phyloP scores from a whole-genome alignment of 164 flowering plant species.

The Chimonanthus praecox region DNA sequence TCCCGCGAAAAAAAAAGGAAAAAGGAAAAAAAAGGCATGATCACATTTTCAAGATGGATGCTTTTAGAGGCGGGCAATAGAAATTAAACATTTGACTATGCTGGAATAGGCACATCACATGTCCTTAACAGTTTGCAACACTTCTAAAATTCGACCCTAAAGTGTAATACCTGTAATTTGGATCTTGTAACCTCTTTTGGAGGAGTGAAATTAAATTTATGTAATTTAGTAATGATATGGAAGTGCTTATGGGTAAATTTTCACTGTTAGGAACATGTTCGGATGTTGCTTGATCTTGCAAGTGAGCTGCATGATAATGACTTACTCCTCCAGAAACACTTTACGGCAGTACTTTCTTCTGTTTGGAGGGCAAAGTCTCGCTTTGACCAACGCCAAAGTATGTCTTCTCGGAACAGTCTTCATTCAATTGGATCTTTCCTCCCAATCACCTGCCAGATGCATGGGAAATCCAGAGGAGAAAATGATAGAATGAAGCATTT shows the following conservation, averaged over 20 bases:
- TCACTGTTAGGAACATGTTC: conserved; percentile 59
- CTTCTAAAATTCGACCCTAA: too few species aligned
- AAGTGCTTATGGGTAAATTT: not conserved
- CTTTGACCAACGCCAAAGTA: conserved; percentile 16
- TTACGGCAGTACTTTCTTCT: conserved; percentile 77
- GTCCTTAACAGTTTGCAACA: too few species aligned
- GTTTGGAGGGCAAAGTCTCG: conserved; percentile 56
- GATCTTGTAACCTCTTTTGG: too few species aligned
- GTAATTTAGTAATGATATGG: not conserved
- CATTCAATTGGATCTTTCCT: conserved; percentile 26
- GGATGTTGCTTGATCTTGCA: conserved; percentile 50
- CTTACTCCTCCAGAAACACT: conserved; percentile 79
- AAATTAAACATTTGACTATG: too few species aligned
- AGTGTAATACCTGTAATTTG: too few species aligned
- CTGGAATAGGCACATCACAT: too few species aligned
- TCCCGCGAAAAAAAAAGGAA: too few species aligned
- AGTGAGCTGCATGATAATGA: conserved; percentile 71
- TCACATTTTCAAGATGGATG: too few species aligned
- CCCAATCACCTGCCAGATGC: conserved; percentile 19
- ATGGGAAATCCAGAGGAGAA: conserved; percentile 21
- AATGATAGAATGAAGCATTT: conserved; percentile 31
- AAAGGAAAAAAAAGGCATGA: too few species aligned
- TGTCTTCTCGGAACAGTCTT: conserved; percentile 27
- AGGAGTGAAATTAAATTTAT: too few species aligned
- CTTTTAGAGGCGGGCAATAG: too few species aligned